A percentile compares a stretch with the other conserved stretches of the same genome.
These are phyloP conservation scores for Stromatinia cepivora DNA, from an alignment of 2,329 filamentous ascomycete genomes.

Conservation along the genomic window DNA sequence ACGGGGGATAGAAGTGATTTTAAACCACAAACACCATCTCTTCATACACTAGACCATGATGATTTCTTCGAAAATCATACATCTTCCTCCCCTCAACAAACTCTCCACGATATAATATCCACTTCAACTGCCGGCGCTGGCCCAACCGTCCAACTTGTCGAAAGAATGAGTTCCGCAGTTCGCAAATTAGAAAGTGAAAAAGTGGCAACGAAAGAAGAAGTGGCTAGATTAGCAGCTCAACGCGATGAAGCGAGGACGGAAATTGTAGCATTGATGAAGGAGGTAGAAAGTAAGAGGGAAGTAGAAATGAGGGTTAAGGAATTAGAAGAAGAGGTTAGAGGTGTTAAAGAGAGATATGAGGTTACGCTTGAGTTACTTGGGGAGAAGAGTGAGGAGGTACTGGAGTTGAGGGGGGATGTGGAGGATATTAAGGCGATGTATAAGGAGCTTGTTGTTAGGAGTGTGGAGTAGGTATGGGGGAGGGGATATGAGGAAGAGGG, in stretches of 20 bases:
- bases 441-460: conserved; percentile 68
- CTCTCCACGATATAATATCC: conserved; percentile 81
- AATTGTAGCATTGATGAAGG: conserved; percentile 86
- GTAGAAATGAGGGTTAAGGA: conserved; percentile 60
- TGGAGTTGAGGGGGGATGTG: conserved; percentile 87
- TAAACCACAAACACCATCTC: conserved; percentile 31
- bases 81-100: conserved; percentile 63
- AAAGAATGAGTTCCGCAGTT: conserved; percentile 92
- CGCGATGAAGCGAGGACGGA: conserved; percentile 89
- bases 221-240: conserved; percentile 76
- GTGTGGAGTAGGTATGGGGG: conserved; percentile 4
- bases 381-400: conserved; percentile 93
- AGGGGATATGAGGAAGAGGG: neutral
- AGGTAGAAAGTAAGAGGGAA: conserved; percentile 69
- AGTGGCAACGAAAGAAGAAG: conserved; percentile 82
- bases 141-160: conserved; percentile 90
- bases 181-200: conserved; percentile 90
- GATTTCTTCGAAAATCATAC: conserved; percentile 53
- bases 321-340: conserved; percentile 67
- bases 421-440: conserved; percentile 95
- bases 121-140: conserved; percentile 88
- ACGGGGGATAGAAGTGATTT: conserved; percentile 23
- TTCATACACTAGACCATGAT: conserved; percentile 44
- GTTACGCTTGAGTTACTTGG: conserved; percentile 92
- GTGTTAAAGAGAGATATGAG: conserved; percentile 77